Evolutionary conservation across 768 basidiomycete genomes (phyloP).

Genomic region (Goffeauzyma gilvescens): DNA sequence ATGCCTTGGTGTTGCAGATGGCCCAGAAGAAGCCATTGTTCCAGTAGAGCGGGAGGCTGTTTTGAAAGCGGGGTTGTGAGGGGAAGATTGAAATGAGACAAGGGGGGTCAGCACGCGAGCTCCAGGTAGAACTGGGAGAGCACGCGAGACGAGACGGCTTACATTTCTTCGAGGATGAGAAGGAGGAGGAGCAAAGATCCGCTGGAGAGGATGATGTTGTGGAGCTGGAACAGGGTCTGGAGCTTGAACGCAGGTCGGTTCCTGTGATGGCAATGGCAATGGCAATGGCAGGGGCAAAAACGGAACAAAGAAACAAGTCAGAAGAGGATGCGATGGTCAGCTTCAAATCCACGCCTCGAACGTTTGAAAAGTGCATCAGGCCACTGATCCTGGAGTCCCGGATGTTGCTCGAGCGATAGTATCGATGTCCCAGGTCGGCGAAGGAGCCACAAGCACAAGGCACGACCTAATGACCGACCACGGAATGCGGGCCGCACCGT

Average conservation of each 20-base stretch:
- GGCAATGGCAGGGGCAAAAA: too few relatives aligned
- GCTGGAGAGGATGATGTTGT: constrained; percentile 70
- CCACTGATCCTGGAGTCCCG: too few relatives aligned
- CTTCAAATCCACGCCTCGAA: too few relatives aligned
- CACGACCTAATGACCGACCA: too few relatives aligned
- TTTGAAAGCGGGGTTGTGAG: background rate
- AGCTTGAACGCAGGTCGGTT: constrained; percentile 38
- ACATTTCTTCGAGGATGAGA: constrained; percentile 83
- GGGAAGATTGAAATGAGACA: background rate
- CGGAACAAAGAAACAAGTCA: background rate
- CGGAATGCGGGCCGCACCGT: too few relatives aligned
- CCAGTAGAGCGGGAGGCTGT: constrained; percentile 48
- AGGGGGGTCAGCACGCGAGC: background rate
- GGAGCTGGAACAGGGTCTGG: constrained; percentile 61
- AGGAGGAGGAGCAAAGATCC: constrained; percentile 68
- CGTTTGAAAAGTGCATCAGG: too few relatives aligned
- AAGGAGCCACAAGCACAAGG: too few relatives aligned
- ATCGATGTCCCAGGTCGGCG: too few relatives aligned
- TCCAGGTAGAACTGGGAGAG: background rate
- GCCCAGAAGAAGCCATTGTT: constrained; percentile 53
- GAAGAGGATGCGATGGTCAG: background rate
- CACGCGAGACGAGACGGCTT: constrained; percentile 4
- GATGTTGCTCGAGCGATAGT: too few relatives aligned
- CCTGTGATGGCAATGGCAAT: constrained; percentile 1
- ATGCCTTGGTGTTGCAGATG: constrained; percentile 57